Evolutionary conservation across 257 asterid species (phyloP).

Genomic region (Scutellaria baicalensis): DNA sequence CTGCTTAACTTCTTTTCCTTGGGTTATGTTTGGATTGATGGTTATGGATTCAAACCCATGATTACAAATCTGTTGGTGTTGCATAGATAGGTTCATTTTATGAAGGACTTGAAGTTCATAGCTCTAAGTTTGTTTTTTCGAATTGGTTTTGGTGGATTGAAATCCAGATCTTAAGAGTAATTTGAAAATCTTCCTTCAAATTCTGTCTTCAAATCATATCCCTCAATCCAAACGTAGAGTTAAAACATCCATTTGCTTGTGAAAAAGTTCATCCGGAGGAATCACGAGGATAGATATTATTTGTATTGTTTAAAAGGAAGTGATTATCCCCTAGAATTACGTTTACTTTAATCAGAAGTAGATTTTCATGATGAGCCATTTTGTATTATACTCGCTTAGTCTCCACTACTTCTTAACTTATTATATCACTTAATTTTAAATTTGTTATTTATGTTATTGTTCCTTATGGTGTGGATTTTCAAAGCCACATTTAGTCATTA

Average conservation of each 20-base stretch:
- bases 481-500: background rate
- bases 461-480: background rate
- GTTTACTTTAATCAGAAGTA: background rate
- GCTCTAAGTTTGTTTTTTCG: background rate
- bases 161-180: background rate
- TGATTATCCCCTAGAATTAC: background rate
- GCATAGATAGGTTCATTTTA: background rate
- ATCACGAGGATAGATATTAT: background rate
- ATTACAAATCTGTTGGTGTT: background rate
- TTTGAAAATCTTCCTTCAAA: background rate
- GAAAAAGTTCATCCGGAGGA: background rate
- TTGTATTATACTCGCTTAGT: background rate
- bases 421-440: background rate
- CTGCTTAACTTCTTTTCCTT: background rate
- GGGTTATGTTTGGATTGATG: background rate
- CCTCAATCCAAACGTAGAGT: background rate
- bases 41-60: background rate
- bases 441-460: background rate
- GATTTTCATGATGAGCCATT: background rate
- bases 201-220: background rate
- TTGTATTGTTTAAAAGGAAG: conserved; percentile 1
- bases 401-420: background rate
- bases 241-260: background rate
- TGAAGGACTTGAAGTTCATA: background rate
- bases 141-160: background rate